Percentiles rank a stretch among this genome's conserved stretches.
Conservation (phyloP, 257 asterid species). For the Solanum bulbocastanum region DNA sequence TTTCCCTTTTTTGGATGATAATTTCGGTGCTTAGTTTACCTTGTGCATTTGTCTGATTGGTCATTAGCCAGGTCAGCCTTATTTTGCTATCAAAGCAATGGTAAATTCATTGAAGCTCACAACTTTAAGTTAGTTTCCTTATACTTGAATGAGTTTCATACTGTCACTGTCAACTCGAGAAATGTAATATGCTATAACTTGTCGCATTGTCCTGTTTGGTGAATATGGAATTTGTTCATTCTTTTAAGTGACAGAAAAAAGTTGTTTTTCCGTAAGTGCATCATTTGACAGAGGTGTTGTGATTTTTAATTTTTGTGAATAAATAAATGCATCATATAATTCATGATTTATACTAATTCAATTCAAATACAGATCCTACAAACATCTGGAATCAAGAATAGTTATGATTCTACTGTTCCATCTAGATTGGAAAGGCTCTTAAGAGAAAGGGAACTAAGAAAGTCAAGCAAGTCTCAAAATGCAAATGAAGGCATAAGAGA, state of each 20-base stretch:
- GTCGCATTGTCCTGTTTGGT: not conserved
- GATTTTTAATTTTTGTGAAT: not conserved
- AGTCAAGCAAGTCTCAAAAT: conserved; percentile 33
- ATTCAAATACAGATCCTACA: conserved; percentile 13
- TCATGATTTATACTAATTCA: not conserved
- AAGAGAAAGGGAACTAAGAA: conserved; percentile 63
- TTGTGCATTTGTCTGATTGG: not conserved
- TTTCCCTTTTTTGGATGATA: not conserved
- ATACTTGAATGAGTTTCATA: not conserved
- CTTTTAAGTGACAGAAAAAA: not conserved
- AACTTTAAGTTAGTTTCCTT: not conserved
- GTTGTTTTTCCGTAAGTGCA: not conserved
- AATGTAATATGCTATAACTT: not conserved
- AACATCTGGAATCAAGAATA: conserved; percentile 24
- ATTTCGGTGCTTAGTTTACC: not conserved
- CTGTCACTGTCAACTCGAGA: not conserved
- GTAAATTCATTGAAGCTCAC: not conserved
- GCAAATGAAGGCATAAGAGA: conserved; percentile 41
- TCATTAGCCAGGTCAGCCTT: not conserved
- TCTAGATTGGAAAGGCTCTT: conserved; percentile 68
- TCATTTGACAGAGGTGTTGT: not conserved
- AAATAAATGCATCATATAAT: not conserved
- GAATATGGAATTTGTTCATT: not conserved
- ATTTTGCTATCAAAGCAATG: not conserved
- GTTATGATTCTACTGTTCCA: conserved; percentile 24